Percentiles rank a stretch among this genome's conserved stretches.
Evolutionary conservation across 2,329 filamentous ascomycete genomes (phyloP).

Genomic region (Scleromitrula shiraiana): DNA sequence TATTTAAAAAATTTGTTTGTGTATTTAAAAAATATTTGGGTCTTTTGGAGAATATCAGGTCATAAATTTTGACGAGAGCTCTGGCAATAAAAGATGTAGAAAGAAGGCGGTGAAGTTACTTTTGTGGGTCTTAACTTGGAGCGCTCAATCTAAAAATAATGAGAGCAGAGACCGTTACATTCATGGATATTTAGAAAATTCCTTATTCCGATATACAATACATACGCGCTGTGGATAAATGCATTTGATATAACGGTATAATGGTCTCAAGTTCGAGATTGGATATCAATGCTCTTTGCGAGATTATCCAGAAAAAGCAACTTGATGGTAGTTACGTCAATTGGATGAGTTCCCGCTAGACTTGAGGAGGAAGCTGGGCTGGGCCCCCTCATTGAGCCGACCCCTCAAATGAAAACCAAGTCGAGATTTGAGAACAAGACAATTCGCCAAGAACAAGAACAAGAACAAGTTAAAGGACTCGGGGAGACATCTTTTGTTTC

Average conservation of each 20-base stretch:
- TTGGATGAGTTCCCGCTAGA: constrained; percentile 6
- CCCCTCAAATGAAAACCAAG: constrained; percentile 3
- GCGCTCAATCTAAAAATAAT: too few species aligned
- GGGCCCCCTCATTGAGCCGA: neutral
- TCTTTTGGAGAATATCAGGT: constrained; percentile 5
- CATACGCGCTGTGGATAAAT: constrained; percentile 1
- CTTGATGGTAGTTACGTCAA: neutral
- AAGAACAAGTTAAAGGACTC: neutral
- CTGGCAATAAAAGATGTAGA: neutral
- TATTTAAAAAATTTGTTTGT: neutral
- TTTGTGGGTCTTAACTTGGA: neutral
- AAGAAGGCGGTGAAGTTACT: constrained; percentile 4
- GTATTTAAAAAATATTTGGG: neutral
- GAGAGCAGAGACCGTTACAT: neutral
- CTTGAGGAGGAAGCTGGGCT: constrained; percentile 8
- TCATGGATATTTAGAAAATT: too few species aligned
- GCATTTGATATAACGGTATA: neutral
- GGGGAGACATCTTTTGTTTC: neutral
- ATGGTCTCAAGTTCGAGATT: constrained; percentile 8
- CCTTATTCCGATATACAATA: too few species aligned
- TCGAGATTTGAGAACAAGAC: neutral
- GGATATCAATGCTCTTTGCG: constrained; percentile 1
- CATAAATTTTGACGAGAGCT: constrained; percentile 9
- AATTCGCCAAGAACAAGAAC: neutral
- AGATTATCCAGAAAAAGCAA: neutral